Evolutionary conservation across 2,329 filamentous ascomycete genomes (phyloP), one percentile per base, ranked within the genome.

Genomic region (Venturia carpophila): DNA sequence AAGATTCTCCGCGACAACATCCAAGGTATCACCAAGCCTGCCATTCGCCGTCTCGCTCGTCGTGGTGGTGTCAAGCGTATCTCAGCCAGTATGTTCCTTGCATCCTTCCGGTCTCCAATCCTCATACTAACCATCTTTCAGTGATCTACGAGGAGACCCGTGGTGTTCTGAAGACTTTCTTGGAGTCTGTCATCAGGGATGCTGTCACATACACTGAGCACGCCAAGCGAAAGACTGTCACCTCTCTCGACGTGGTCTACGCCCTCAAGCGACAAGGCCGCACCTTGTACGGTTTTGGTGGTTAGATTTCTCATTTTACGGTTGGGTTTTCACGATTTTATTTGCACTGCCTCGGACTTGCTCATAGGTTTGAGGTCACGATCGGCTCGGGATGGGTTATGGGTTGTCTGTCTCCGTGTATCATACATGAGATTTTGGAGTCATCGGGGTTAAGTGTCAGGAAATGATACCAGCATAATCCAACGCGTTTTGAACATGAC

Each of bases 41-140:
- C 92, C 75, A 97, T 97, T 82, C 89, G 92, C 76, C 92, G 92
- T 95, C 92, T 97, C 79, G 92, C 92, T 71, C 92, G 92, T 83
- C 92, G 92, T 94, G 92, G 92, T 81, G 92, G 92, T 92, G 92
- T 97, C 86, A 97, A 97, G 91, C 92, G 92, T 96, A 97, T 97
- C 76, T 96, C 92, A 75, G 92, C 92, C 78, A 95, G 87, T 90
- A 86, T 78, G 84, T 82, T 43, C 64, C 66, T 66, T 47, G 62
- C 5, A 19, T 47, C 42, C 45, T 49, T 21, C 65, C 71, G 65
- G 72, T 70, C 27, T 49, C 27, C 67, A 69, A 52, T 70, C 63
- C 30, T n/a, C 60, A 2, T 63, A 63, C 64, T 67, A 60, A 52
- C 63, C 41, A 60, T 67, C 65, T 39, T 61, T 27, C 71, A 84